A percentile compares a stretch with the other conserved stretches of the same genome.
phyloP scores from a whole-genome alignment of 495 filamentous ascomycete species.

The Podospora appendiculata region DNA sequence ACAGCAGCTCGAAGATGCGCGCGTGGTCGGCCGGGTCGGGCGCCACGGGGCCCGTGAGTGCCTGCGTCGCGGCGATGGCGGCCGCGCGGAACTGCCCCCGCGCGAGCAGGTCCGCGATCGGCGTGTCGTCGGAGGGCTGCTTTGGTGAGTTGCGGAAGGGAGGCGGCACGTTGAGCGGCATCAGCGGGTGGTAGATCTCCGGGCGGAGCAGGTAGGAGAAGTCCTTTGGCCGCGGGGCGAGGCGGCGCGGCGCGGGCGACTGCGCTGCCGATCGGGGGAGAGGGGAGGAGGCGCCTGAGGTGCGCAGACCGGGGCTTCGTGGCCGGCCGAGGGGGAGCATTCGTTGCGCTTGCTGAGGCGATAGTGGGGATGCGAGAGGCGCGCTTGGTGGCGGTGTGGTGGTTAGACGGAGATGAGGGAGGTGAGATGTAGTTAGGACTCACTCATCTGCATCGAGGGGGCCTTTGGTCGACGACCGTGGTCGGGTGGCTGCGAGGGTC shows the following conservation, averaged over 20 bases:
- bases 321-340: not conserved
- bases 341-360: slow-evolving; percentile 6
- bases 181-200: slow-evolving; percentile 72
- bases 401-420: not conserved
- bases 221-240: slow-evolving; percentile 48
- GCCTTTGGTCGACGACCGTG: slow-evolving; percentile 47
- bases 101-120: slow-evolving; percentile 47
- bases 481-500: slow-evolving; percentile 32
- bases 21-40: slow-evolving; percentile 48
- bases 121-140: slow-evolving; percentile 37
- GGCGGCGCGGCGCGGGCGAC: slow-evolving; percentile 11
- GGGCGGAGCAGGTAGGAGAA: slow-evolving; percentile 72
- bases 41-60: slow-evolving; percentile 45
- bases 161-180: slow-evolving; percentile 54
- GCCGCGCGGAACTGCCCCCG: slow-evolving; percentile 62
- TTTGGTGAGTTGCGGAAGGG: slow-evolving; percentile 46
- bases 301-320: slow-evolving; percentile 2
- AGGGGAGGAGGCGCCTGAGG: slow-evolving; percentile 12
- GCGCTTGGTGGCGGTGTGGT: slow-evolving; percentile 11
- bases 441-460: slow-evolving; percentile 50
- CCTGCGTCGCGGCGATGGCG: slow-evolving; percentile 62
- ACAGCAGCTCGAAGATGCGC: slow-evolving; percentile 67
- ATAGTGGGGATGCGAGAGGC: slow-evolving; percentile 19
- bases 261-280: slow-evolving; percentile 16
- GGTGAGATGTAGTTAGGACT: slow-evolving; percentile 11